phyloP scores from a whole-genome alignment of 192 early-diverging fungal genomes.

The Rhizoclosmatium globosum region DNA sequence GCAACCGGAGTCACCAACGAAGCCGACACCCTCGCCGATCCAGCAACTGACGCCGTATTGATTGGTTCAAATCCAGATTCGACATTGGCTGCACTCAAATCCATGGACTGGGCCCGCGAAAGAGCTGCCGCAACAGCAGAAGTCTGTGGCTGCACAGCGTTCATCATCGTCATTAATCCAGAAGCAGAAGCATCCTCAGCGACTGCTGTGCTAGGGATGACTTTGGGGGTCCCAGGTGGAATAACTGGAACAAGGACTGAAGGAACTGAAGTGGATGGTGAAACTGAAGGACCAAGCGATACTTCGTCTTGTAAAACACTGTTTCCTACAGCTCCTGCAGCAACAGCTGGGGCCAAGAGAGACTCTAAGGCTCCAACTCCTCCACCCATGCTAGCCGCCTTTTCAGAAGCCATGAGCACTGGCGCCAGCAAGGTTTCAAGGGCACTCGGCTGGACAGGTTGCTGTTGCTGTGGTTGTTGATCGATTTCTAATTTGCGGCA shows the following conservation, averaged over 20 bases:
- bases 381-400: background rate
- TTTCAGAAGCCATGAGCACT: background rate
- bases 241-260: background rate
- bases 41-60: background rate
- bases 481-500: background rate
- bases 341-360: slow-evolving; percentile 1
- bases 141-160: background rate
- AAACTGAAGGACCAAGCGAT: background rate
- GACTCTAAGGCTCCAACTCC: slow-evolving; percentile 14
- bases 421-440: slow-evolving; percentile 17
- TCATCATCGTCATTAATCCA: background rate
- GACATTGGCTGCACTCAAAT: background rate
- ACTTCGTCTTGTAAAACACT: background rate
- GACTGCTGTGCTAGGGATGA: background rate
- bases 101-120: background rate
- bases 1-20: no score
- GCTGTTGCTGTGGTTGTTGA: background rate
- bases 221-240: background rate
- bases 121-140: background rate
- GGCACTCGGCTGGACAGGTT: slow-evolving; percentile 4
- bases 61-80: background rate
- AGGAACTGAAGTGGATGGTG: no score
- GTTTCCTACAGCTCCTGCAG: background rate
- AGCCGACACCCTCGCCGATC: background rate
- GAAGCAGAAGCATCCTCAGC: background rate